phyloP scores from a whole-genome alignment of 495 filamentous ascomycete genomes.

The Amniculicola lignicola region DNA sequence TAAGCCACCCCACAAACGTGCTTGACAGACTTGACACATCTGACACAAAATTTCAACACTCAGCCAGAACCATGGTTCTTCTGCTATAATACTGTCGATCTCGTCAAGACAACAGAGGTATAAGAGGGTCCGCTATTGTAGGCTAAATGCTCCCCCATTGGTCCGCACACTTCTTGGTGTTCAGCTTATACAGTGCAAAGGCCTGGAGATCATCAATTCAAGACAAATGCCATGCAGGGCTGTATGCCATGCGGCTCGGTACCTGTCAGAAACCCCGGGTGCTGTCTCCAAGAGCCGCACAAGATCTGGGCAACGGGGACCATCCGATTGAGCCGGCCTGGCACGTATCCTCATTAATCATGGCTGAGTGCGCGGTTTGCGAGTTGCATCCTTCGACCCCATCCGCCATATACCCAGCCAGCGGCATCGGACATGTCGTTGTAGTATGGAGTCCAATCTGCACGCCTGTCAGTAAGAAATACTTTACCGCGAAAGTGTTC shows the following conservation, averaged over 20 bases:
- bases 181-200: background rate
- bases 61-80: constrained; percentile 9
- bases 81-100: constrained; percentile 12
- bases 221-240: constrained; percentile 10
- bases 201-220: constrained; percentile 5
- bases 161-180: background rate
- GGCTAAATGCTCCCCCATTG: constrained; percentile 3
- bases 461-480: constrained; percentile 1
- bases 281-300: background rate
- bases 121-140: no score
- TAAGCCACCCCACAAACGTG: no score
- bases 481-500: no score
- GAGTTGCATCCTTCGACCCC: constrained; percentile 19
- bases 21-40: constrained; percentile 24
- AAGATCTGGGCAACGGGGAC: constrained; percentile 6
- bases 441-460: constrained; percentile 30
- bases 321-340: constrained; percentile 8
- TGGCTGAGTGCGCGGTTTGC: constrained; percentile 13
- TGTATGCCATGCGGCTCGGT: background rate
- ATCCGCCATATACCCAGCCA: constrained; percentile 33
- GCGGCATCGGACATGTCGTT: constrained; percentile 26
- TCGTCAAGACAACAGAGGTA: background rate
- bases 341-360: background rate
- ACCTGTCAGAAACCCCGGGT: background rate
- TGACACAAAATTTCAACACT: constrained; percentile 11